Percentiles rank a stretch among this genome's conserved stretches.
Evolutionary conservation across 352 stramenopile species (phyloP).

Genomic region (Pelagophyceae sp.): DNA sequence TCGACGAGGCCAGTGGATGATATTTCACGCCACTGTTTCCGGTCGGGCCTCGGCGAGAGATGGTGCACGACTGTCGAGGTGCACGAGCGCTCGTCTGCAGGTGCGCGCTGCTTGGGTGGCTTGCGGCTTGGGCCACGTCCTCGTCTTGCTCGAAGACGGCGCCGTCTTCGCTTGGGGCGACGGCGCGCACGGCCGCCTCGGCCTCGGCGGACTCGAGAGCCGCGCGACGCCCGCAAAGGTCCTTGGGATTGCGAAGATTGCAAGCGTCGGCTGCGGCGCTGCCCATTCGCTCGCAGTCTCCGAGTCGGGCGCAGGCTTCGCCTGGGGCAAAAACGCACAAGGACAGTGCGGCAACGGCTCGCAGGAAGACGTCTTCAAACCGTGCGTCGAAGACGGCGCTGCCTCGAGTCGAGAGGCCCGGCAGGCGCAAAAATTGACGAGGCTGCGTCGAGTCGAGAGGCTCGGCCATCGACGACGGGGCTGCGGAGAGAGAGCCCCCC

Average conservation of each 20-base stretch:
- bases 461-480: too few relatives aligned
- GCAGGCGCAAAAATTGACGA: too few relatives aligned
- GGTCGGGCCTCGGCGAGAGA: too few relatives aligned
- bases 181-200: slow-evolving; percentile 56
- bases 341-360: slow-evolving; percentile 31
- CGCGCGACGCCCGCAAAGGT: not conserved
- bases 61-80: too few relatives aligned
- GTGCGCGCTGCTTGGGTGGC: slow-evolving; percentile 35
- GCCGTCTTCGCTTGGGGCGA: slow-evolving; percentile 68
- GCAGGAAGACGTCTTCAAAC: too few relatives aligned
- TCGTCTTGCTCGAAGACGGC: slow-evolving; percentile 39
- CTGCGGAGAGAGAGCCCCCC: too few relatives aligned
- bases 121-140: slow-evolving; percentile 37
- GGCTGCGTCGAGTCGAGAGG: too few relatives aligned
- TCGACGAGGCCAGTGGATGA: too few relatives aligned
- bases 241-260: not conserved
- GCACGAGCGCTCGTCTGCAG: slow-evolving; percentile 5
- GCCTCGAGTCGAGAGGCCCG: too few relatives aligned
- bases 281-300: slow-evolving; percentile 20
- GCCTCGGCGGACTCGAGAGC: not conserved
- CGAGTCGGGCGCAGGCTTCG: slow-evolving; percentile 21
- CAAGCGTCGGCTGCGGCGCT: slow-evolving; percentile 17
- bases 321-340: slow-evolving; percentile 33
- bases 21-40: too few relatives aligned
- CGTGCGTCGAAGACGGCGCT: too few relatives aligned